phyloP scores from a whole-genome alignment of 495 filamentous ascomycete genomes.

The Hypoxylon crocopeplum region DNA sequence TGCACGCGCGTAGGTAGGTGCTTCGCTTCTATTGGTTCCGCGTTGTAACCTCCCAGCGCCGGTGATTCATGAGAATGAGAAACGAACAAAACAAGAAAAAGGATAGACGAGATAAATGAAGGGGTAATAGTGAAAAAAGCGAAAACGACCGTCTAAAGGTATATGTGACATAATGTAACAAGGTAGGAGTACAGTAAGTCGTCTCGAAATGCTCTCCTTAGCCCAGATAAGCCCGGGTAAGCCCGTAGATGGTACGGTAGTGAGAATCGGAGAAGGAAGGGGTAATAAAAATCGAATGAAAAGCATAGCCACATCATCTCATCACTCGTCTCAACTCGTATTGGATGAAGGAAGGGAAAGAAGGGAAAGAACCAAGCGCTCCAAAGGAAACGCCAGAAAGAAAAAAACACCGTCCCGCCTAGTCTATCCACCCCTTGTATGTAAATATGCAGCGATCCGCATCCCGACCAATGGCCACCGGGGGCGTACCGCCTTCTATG shows the following conservation, averaged over 20 bases:
- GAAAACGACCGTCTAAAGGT: too few species aligned
- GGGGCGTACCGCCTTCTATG: constrained; percentile 15
- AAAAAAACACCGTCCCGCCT: constrained; percentile 9
- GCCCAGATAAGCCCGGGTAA: too few species aligned
- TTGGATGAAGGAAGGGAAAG: background rate
- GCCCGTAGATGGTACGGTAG: background rate
- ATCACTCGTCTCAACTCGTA: constrained; percentile 13
- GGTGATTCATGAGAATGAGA: too few species aligned
- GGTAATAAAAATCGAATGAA: constrained; percentile 2
- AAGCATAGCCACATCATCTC: constrained; percentile 22
- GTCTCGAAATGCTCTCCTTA: too few species aligned
- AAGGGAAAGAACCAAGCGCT: too few species aligned
- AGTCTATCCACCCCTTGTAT: constrained; percentile 7
- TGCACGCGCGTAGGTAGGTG: too few species aligned
- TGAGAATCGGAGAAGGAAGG: background rate
- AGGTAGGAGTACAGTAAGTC: too few species aligned
- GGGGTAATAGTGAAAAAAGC: constrained; percentile 3
- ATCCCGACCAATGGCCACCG: background rate
- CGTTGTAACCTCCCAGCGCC: too few species aligned
- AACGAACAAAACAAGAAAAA: too few species aligned
- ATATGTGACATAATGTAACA: too few species aligned
- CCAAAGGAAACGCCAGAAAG: background rate
- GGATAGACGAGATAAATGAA: background rate
- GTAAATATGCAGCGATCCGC: constrained; percentile 17
- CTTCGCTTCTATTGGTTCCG: too few species aligned